Evolutionary conservation across 2,329 filamentous ascomycete species (phyloP), one percentile per base, ranked within the genome.

Genomic region (Paraconiothyrium brasiliense): DNA sequence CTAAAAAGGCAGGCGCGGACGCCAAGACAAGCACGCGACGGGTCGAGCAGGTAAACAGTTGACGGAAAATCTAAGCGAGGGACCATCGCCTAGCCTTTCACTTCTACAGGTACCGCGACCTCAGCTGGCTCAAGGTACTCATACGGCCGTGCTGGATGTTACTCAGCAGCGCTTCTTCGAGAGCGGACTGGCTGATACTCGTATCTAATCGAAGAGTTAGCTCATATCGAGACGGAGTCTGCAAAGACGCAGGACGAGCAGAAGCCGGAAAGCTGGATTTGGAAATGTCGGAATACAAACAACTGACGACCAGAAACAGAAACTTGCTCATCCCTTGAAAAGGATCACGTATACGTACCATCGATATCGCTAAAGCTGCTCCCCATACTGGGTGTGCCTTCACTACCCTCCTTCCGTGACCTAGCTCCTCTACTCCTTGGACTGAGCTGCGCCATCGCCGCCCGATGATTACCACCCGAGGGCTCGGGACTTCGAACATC

Each of bases 291-390:
- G 27, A 30, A 30, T 30, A 46, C 20, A 47, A n/a, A 47, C 14
- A 54, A 16, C 35, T n/a, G 39, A 5, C n/a, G 14, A 41, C 16
- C 16, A 5, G 39, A 41, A 41, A n/a, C 16, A 8, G 39, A 7
- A 8, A n/a, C 6, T n/a, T 14, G 8, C 39, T 41, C 16, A n/a
- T n/a, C 16, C 4, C 48, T 4, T 48, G 27, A 0, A 47, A 22
- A 34, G 24, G 32, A 14, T 11, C 10, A 37, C 9, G 37, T 34
- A 34, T 44, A 71, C 73, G 67, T 76, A 85, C 91, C 91, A 75
- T 94, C 92, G 47, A 96, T 84, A 80, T 95, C 92, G 78, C 91
- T 94, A 71, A 93, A 95, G 70, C 91, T 94, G 76, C 92, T 94
- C 1, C 92, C 91, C 74, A 78, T 78, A 46, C 76, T 78, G 14